These are phyloP conservation scores for Morella rubra DNA, from an alignment of 306 rosid species.

Conservation along the genomic window DNA sequence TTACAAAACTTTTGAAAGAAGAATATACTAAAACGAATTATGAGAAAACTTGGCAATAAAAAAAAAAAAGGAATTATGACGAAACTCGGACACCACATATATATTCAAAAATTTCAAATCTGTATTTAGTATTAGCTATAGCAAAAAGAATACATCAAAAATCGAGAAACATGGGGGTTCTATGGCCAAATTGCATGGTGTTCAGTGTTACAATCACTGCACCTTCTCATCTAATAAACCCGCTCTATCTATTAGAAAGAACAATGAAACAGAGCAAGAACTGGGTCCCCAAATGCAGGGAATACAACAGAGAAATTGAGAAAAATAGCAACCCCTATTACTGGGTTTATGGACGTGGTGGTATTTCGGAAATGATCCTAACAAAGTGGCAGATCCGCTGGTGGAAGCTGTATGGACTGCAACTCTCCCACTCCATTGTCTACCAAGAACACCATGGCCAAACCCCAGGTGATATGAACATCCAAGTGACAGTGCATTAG, in stretches of 20 bases:
- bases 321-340: conserved; percentile 32
- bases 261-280: conserved; percentile 29
- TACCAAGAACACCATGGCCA: conserved; percentile 86
- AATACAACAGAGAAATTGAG: conserved; percentile 25
- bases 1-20: too few species aligned
- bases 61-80: neutral
- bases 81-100: neutral
- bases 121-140: conserved; percentile 7
- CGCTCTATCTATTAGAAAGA: conserved; percentile 33
- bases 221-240: conserved; percentile 27
- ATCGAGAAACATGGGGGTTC: conserved; percentile 25
- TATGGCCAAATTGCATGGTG: conserved; percentile 23
- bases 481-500: conserved; percentile 94
- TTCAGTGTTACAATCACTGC: conserved; percentile 13
- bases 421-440: conserved; percentile 73
- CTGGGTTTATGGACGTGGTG: conserved; percentile 8
- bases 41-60: too few species aligned
- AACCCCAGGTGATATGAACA: conserved; percentile 87
- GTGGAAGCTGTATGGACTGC: conserved; percentile 73
- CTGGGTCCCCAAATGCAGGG: conserved; percentile 56
- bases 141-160: conserved; percentile 13
- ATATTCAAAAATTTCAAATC: conserved; percentile 11
- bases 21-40: too few species aligned
- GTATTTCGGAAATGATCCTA: conserved; percentile 25
- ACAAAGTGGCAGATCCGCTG: conserved; percentile 70